Conservation (phyloP, 2,329 filamentous ascomycete species). For the Geosmithia putterillii region DNA sequence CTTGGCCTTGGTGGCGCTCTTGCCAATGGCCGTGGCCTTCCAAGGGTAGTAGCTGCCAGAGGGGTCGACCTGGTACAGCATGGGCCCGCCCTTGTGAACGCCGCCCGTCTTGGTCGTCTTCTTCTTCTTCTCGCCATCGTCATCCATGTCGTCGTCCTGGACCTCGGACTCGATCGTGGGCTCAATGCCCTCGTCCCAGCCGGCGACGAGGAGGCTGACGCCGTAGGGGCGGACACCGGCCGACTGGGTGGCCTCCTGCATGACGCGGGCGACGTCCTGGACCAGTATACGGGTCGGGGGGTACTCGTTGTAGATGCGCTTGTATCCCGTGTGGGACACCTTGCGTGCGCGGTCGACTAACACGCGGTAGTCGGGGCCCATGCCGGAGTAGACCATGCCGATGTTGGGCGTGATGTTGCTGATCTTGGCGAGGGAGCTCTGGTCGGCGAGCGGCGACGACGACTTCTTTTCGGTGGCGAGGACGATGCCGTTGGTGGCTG, state of each 20-base stretch:
- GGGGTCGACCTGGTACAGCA: slow-evolving; percentile 98
- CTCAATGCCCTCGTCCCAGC: slow-evolving; percentile 94
- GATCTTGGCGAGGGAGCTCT: slow-evolving; percentile 90
- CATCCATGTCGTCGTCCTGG: slow-evolving; percentile 37
- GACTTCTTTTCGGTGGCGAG: slow-evolving; percentile 99
- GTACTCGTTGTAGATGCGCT: slow-evolving; percentile 99
- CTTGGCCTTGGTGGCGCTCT: slow-evolving; percentile 96
- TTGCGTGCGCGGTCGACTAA: slow-evolving; percentile 96
- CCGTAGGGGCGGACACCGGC: slow-evolving; percentile 96
- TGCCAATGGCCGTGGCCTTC: slow-evolving; percentile 98
- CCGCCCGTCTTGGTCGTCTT: slow-evolving; percentile 80
- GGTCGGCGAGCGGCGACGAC: slow-evolving; percentile 91
- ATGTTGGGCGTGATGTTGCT: slow-evolving; percentile 98
- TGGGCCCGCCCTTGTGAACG: slow-evolving; percentile 89
- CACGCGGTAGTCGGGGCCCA: slow-evolving; percentile 97
- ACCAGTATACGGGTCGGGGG: slow-evolving; percentile 98
- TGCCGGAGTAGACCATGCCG: slow-evolving; percentile 98
- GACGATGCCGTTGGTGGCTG: slow-evolving; percentile 97
- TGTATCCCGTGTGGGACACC: slow-evolving; percentile 96
- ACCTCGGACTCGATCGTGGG: slow-evolving; percentile 61
- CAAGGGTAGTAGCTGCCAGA: slow-evolving; percentile 97
- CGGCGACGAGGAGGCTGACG: slow-evolving; percentile 87
- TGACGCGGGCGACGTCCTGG: slow-evolving; percentile 92
- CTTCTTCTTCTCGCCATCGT: slow-evolving; percentile 61
- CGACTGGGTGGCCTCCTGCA: slow-evolving; percentile 98